These are phyloP conservation scores for Botrytis cinerea DNA, from an alignment of 2,329 filamentous ascomycete species.

Conservation along the genomic window DNA sequence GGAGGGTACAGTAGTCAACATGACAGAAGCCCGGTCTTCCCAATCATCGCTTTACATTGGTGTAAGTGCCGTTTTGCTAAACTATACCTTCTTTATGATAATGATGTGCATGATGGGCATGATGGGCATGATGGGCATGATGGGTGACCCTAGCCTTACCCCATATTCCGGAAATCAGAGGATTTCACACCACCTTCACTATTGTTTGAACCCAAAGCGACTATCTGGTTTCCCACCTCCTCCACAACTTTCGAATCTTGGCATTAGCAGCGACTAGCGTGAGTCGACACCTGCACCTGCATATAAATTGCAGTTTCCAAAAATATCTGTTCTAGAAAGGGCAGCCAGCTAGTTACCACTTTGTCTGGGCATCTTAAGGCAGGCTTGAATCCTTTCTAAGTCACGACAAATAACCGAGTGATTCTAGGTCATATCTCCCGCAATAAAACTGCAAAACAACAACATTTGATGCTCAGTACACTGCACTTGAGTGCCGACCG, in stretches of 20 bases:
- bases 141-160: background rate
- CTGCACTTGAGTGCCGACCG: background rate
- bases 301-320: background rate
- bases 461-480: too few relatives aligned
- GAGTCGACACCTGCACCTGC: background rate
- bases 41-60: background rate
- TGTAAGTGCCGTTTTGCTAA: background rate
- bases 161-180: background rate
- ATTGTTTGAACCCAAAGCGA: background rate
- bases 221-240: background rate
- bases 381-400: background rate
- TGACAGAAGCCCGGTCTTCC: background rate
- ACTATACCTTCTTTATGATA: background rate
- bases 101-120: background rate
- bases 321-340: background rate
- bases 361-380: background rate
- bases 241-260: background rate
- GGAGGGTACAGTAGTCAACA: background rate
- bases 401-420: background rate
- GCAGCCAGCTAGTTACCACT: background rate
- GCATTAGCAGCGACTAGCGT: background rate
- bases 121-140: background rate
- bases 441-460: background rate
- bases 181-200: background rate
- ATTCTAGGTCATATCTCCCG: background rate